Evolutionary conservation across 2,329 filamentous ascomycete genomes (phyloP).

Genomic region (Pseudocercospora musae): DNA sequence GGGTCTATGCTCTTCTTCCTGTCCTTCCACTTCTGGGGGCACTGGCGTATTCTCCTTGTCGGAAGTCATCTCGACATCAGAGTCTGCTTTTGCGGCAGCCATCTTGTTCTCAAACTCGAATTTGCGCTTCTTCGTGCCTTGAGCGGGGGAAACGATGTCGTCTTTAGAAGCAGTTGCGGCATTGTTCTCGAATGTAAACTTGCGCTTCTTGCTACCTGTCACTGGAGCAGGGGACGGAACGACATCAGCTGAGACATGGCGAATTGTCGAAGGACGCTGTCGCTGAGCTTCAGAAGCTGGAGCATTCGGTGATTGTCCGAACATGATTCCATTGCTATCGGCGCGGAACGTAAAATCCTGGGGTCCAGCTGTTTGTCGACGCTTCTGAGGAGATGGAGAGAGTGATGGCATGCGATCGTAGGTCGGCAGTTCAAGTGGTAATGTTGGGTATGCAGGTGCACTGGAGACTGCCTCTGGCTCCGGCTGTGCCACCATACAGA

Average conservation of each 20-base stretch:
- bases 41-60: conserved; percentile 44
- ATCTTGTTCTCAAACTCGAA: conserved; percentile 18
- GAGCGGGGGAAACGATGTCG: conserved; percentile 33
- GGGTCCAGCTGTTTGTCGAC: conserved; percentile 36
- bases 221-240: conserved; percentile 14
- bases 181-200: conserved; percentile 37
- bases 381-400: conserved; percentile 33
- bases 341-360: conserved; percentile 50
- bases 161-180: conserved; percentile 35
- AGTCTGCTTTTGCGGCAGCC: conserved; percentile 2
- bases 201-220: conserved; percentile 43
- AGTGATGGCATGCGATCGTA: conserved; percentile 23
- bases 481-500: conserved; percentile 4
- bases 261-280: conserved; percentile 41
- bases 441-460: conserved; percentile 4
- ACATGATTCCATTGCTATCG: conserved; percentile 42
- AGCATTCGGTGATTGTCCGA: conserved; percentile 39
- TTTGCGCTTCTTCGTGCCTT: conserved; percentile 16
- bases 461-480: conserved; percentile 1
- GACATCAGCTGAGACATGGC: conserved; percentile 42
- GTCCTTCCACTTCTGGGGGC: conserved; percentile 30
- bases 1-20: conserved; percentile 23
- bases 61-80: conserved; percentile 23
- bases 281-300: conserved; percentile 23
- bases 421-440: conserved; percentile 19